Percentiles rank a stretch among this genome's conserved stretches.
Evolutionary conservation across 1,139 yeast genomes (phyloP).

Genomic region (Diutina rugosa): DNA sequence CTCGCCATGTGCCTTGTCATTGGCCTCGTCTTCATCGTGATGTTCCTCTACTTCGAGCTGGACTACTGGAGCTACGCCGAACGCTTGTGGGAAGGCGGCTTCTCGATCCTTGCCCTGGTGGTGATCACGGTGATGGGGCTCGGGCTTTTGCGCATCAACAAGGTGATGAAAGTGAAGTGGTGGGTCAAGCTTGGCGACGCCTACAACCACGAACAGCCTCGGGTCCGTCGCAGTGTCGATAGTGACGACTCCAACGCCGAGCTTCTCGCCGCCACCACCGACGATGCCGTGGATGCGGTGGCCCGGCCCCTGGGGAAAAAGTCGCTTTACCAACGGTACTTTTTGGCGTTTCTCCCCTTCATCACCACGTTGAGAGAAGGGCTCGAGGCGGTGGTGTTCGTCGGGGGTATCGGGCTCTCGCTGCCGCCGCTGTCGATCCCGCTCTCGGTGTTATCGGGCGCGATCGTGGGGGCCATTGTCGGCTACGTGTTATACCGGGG

Average conservation of each 20-base stretch:
- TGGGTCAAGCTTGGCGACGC: constrained; percentile 21
- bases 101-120: constrained; percentile 66
- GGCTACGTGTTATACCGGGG: constrained; percentile 8
- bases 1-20: constrained; percentile 59
- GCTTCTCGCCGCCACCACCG: not conserved
- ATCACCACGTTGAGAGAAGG: constrained; percentile 35
- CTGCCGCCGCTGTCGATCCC: constrained; percentile 8
- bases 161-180: constrained; percentile 80
- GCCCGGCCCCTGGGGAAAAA: not conserved
- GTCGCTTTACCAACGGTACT: constrained; percentile 5
- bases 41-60: constrained; percentile 59
- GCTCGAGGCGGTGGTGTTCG: constrained; percentile 33
- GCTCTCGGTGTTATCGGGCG: constrained; percentile 7
- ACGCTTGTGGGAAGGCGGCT: constrained; percentile 84
- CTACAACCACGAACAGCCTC: not conserved
- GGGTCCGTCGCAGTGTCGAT: not conserved
- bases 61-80: constrained; percentile 35
- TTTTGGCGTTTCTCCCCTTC: constrained; percentile 17
- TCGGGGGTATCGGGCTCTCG: constrained; percentile 30
- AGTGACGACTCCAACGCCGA: not conserved
- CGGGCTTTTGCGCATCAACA: constrained; percentile 71
- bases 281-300: not conserved
- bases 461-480: constrained; percentile 7
- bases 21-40: constrained; percentile 63
- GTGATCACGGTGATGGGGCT: constrained; percentile 86